Evolutionary conservation across 2,329 filamentous ascomycete genomes (phyloP), one percentile per base, ranked within the genome.

Genomic region (Pseudopyricularia cyperi): DNA sequence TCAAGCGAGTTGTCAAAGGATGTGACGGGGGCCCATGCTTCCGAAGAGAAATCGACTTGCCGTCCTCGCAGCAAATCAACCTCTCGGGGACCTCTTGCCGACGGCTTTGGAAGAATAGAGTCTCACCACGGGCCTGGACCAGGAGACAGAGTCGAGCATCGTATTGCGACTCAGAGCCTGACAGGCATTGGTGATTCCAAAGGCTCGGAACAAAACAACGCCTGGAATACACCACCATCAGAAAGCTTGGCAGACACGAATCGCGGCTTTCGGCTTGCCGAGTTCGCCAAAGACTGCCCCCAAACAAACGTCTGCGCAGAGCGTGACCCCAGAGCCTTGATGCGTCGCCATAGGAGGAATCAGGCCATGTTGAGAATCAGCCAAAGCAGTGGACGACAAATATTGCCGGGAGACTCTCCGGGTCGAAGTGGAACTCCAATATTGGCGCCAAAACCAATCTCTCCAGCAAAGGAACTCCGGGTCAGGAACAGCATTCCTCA

Each of bases 401-500:
- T 26, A 46, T 52, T n/a, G 52, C 34, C 39, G 19, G 22, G 39
- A 3, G 22, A 26, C 24, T 44, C 39, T 14, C 52, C 32, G 35
- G 52, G 51, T 46, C 54, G 56, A 24, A 52, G 52, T 24, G 53
- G 57, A 11, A 60, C 63, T 30, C 59, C 65, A 12, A 68, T 74
- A 34, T 55, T 74, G 33, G 69, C 70, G 4, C 73, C 73, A n/a
- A 67, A 71, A 46, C 73, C 73, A 14, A 70, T 75, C 3, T 77
- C 72, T 15, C 70, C 72, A 33, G 65, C 63, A 33, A 65, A 66
- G 28, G 65, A 71, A 55, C 63, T 75, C 17, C 71, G 66, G 50
- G 63, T 72, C 37, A 73, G 72, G 53, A 73, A 71, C 55, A 76
- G 71, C 55, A 72, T 74, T 50, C 71, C 74, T 7, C 68, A 69